phyloP scores from a whole-genome alignment of 148 eudicot species.

The Fagopyrum tataricum region DNA sequence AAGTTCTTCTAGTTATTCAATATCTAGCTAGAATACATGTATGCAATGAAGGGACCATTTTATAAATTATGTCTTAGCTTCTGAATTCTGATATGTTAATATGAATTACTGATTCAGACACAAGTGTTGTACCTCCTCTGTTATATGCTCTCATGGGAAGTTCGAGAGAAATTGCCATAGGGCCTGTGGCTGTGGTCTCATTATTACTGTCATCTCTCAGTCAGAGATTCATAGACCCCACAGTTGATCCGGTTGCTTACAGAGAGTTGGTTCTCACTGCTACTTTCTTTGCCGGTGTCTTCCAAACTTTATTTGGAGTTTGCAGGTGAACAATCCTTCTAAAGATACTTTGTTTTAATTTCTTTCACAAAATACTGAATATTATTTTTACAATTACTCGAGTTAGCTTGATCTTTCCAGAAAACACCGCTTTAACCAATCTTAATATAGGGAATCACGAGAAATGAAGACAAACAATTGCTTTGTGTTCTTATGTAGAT shows the following conservation, averaged over 20 bases:
- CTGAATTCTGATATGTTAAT: background rate
- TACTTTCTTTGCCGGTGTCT: slow-evolving; percentile 64
- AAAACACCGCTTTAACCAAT: background rate
- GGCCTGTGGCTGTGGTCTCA: slow-evolving; percentile 84
- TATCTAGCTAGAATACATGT: background rate
- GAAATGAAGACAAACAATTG: background rate
- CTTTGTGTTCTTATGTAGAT: background rate
- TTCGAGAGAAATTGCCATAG: slow-evolving; percentile 80
- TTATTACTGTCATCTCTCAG: slow-evolving; percentile 50
- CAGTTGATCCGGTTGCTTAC: slow-evolving; percentile 35
- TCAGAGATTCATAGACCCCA: slow-evolving; percentile 49
- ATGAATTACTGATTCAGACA: slow-evolving; percentile 29
- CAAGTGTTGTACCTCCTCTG: slow-evolving; percentile 72
- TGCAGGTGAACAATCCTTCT: slow-evolving; percentile 34
- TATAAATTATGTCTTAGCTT: background rate
- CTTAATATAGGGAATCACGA: background rate
- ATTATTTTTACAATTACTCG: background rate
- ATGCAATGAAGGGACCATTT: background rate
- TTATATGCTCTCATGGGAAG: slow-evolving; percentile 78
- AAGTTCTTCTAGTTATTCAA: slow-evolving; percentile 18
- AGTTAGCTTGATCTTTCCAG: background rate
- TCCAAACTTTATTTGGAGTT: slow-evolving; percentile 58
- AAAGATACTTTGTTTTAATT: background rate
- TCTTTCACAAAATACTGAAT: background rate
- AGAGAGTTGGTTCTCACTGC: slow-evolving; percentile 61